A percentile compares a stretch with the other conserved stretches of the same genome.
These are phyloP conservation scores for Boletus coccyginus DNA, from an alignment of 768 basidiomycete species.

Conservation along the genomic window DNA sequence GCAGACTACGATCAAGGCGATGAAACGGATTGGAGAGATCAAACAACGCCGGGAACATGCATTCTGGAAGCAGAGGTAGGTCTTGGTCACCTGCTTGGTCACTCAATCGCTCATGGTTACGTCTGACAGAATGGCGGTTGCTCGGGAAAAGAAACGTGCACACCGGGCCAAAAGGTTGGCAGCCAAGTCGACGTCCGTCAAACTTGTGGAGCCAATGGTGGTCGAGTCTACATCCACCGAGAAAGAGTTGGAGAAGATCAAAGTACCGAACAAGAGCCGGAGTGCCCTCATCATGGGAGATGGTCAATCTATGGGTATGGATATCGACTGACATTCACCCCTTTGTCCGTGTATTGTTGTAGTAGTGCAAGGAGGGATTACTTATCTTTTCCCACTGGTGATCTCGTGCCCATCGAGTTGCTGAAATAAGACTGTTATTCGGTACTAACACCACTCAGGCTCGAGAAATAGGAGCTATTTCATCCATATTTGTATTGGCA, in stretches of 20 bases:
- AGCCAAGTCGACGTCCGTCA: conserved; percentile 53
- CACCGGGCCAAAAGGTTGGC: conserved; percentile 65
- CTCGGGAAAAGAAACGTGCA: conserved; percentile 72
- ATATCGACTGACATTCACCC: conserved; percentile 53
- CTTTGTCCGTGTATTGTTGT: background rate
- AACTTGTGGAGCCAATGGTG: conserved; percentile 62
- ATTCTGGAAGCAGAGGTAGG: conserved; percentile 91
- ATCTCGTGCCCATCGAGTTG: background rate
- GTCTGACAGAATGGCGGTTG: conserved; percentile 71
- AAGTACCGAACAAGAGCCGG: conserved; percentile 56
- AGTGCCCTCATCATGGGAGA: conserved; percentile 81
- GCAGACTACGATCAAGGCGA: conserved; percentile 91
- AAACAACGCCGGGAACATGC: conserved; percentile 85
- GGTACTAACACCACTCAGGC: too few species aligned
- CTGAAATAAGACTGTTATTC: background rate
- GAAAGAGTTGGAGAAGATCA: conserved; percentile 75
- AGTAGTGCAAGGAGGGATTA: background rate
- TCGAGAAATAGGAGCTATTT: conserved; percentile 16
- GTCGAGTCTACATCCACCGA: conserved; percentile 42
- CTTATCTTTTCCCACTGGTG: background rate
- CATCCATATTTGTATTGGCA: conserved; percentile 17
- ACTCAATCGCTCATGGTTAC: background rate
- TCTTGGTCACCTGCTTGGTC: background rate
- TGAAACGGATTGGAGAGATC: conserved; percentile 94
- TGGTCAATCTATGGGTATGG: conserved; percentile 91